phyloP scores from a whole-genome alignment of 2,329 filamentous ascomycete genomes.

The Hymenoscyphus fraxineus region DNA sequence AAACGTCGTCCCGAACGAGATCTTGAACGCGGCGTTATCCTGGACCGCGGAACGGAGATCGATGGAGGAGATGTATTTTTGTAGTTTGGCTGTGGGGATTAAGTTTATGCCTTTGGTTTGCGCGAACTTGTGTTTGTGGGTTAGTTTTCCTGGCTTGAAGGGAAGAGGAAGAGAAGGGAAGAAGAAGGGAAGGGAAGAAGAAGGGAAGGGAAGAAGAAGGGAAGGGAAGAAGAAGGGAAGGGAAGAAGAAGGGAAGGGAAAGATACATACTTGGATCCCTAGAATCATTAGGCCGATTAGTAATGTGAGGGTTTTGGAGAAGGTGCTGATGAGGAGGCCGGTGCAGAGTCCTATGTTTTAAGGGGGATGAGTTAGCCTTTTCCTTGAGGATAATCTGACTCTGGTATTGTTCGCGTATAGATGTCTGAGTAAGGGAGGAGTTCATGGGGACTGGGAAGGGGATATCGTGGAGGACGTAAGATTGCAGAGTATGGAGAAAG shows the following conservation, averaged over 20 bases:
- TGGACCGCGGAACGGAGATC: constrained; percentile 42
- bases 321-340: constrained; percentile 59
- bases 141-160: neutral
- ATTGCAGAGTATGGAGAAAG: too few relatives aligned
- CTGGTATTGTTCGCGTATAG: too few relatives aligned
- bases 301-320: constrained; percentile 67
- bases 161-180: neutral
- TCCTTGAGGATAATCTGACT: too few relatives aligned
- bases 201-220: neutral
- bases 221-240: too few relatives aligned
- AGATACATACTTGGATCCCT: constrained; percentile 35
- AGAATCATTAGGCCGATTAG: constrained; percentile 63
- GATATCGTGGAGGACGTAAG: too few relatives aligned
- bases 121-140: constrained; percentile 39
- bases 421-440: too few relatives aligned
- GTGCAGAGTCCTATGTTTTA: constrained; percentile 25
- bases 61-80: constrained; percentile 47
- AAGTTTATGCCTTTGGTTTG: constrained; percentile 50
- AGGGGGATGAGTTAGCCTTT: too few relatives aligned
- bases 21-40: constrained; percentile 38
- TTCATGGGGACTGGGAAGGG: too few relatives aligned
- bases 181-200: too few relatives aligned
- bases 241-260: neutral
- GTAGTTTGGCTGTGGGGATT: constrained; percentile 37
- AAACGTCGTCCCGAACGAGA: constrained; percentile 69